These are phyloP conservation scores for Pezicula carpinea DNA, from an alignment of 2,329 filamentous ascomycete species.

Conservation along the genomic window DNA sequence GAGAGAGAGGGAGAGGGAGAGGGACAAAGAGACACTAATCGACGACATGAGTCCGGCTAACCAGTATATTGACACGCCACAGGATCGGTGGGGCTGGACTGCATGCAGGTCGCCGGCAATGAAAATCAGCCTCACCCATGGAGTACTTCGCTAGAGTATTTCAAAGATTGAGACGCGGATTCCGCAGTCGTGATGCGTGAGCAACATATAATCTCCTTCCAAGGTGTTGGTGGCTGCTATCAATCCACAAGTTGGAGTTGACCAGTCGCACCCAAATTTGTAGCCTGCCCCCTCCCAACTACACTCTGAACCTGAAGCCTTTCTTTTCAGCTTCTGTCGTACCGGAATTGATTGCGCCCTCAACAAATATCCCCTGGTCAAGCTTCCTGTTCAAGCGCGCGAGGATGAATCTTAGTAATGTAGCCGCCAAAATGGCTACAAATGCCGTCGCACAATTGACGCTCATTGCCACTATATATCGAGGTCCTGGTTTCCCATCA, in stretches of 20 bases:
- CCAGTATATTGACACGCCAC: no score
- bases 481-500: conserved; percentile 27
- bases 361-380: conserved; percentile 50
- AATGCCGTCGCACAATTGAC: conserved; percentile 64
- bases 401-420: conserved; percentile 58
- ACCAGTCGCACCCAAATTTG: not conserved
- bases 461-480: conserved; percentile 54
- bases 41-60: no score
- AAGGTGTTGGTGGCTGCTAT: no score
- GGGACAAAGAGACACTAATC: no score
- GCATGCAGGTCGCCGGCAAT: no score
- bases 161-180: no score
- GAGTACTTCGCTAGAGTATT: no score
- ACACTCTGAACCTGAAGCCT: conserved; percentile 64
- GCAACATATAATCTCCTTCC: no score
- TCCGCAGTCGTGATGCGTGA: no score
- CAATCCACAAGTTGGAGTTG: no score
- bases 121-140: not conserved
- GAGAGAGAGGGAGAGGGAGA: no score
- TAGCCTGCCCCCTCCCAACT: conserved; percentile 9
- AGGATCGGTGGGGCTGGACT: no score
- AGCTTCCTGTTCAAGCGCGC: conserved; percentile 64
- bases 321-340: conserved; percentile 52
- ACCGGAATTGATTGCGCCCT: conserved; percentile 48
- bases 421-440: conserved; percentile 59